Percentiles rank a stretch among this genome's conserved stretches.
These are phyloP conservation scores for Amylostereum areolatum DNA, from an alignment of 1,284 basidiomycete genomes.

Conservation along the genomic window DNA sequence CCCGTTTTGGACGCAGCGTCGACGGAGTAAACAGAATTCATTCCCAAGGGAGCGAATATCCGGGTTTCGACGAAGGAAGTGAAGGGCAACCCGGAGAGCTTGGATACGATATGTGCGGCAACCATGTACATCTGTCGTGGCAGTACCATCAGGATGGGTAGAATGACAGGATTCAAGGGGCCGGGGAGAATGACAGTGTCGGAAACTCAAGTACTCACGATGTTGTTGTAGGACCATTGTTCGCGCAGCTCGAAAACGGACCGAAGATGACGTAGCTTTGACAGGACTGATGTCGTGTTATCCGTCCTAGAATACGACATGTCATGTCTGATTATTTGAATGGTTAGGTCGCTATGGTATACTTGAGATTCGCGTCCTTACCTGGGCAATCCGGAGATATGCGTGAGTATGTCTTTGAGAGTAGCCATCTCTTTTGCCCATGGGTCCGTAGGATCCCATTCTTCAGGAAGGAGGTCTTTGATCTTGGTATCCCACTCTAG, in stretches of 20 bases:
- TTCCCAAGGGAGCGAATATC: conserved; percentile 36
- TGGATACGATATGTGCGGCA: conserved; percentile 32
- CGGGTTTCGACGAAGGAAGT: conserved; percentile 33
- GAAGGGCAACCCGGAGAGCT: conserved; percentile 21
- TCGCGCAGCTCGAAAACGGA: conserved; percentile 35
- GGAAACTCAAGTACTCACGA: conserved; percentile 18
- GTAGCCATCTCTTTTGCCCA: conserved; percentile 28
- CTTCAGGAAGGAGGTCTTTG: conserved; percentile 29
- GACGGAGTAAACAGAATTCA: conserved; percentile 37
- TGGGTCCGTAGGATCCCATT: conserved; percentile 32
- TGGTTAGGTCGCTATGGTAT: background rate
- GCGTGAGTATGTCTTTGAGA: conserved; percentile 29
- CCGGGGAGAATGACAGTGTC: conserved; percentile 12
- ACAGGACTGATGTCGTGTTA: conserved; percentile 17
- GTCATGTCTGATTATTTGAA: conserved; percentile 9
- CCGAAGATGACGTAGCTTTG: conserved; percentile 29
- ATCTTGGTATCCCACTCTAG: conserved; percentile 34
- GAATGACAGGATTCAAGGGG: conserved; percentile 4
- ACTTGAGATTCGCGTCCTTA: background rate
- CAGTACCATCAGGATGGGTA: background rate
- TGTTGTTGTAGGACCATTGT: conserved; percentile 39
- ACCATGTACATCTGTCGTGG: conserved; percentile 18
- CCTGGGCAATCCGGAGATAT: conserved; percentile 15
- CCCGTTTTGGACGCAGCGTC: conserved; percentile 28
- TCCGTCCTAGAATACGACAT: conserved; percentile 2